Conservation (phyloP, 805 yeast genomes). For the Wickerhamomyces strasburgensis region DNA sequence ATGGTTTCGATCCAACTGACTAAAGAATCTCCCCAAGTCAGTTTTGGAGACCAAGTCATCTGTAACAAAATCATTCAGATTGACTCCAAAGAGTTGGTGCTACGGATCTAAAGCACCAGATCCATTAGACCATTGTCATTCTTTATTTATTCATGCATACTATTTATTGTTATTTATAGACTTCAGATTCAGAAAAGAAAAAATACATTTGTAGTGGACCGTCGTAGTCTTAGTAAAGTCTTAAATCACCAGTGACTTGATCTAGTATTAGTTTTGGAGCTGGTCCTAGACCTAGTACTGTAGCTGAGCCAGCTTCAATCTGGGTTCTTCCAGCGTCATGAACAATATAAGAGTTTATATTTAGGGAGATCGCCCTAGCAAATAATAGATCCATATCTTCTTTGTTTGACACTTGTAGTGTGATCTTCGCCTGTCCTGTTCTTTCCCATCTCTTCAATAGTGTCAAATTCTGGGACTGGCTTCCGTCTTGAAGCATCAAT, state of each 20-base stretch:
- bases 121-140: neutral
- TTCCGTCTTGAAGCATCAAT: conserved; percentile 47
- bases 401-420: conserved; percentile 65
- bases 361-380: conserved; percentile 75
- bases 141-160: conserved; percentile 4
- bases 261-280: conserved; percentile 83
- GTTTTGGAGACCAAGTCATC: conserved; percentile 14
- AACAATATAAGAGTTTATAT: conserved; percentile 73
- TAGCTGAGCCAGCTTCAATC: conserved; percentile 92
- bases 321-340: conserved; percentile 98
- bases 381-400: conserved; percentile 70
- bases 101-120: neutral
- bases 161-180: too few relatives aligned
- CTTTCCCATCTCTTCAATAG: conserved; percentile 72
- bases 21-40: conserved; percentile 5
- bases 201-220: too few relatives aligned
- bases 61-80: conserved; percentile 5
- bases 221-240: conserved; percentile 64
- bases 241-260: conserved; percentile 73
- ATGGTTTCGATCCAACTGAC: conserved; percentile 6
- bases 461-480: conserved; percentile 53
- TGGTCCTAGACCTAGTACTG: conserved; percentile 96
- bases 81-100: neutral
- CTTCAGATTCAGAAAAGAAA: too few relatives aligned
- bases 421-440: conserved; percentile 90